Evolutionary conservation across 495 filamentous ascomycete genomes (phyloP), one percentile per base, ranked within the genome.

Genomic region (Penicillium pancosmium): DNA sequence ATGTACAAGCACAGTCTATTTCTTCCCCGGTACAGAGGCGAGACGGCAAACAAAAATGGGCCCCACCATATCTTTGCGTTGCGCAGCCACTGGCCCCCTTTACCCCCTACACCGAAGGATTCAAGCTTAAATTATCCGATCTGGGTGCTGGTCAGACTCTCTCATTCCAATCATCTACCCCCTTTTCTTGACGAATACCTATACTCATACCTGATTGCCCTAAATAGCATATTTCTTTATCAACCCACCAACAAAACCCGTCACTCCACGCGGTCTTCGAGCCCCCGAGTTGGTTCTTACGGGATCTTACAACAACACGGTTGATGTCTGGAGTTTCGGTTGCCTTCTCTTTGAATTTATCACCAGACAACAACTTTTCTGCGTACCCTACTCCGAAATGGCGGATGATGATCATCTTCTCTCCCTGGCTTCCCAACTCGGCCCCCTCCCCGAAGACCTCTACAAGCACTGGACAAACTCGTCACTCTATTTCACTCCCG

Each of bases 281-380:
- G 50, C 67, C 49, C 74, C 74, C 34, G 74, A 76, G 56, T 62
- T 70, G 16, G 63, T 78, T 48, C 60, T 75, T 59, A 63, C 55
- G 23, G 61, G 56, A 15, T 46, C 60, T 5, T 52, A 69, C 23
- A 54, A 68, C 55, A 61, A 61, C 43, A 68, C 62, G 15, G 46
- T 69, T 25, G 75, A 79, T 59, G 54, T 78, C 51, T 79, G 75
- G 76, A 76, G 69, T 54, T 70, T 79, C 55, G 75, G 71, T 35
- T 77, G 74, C 48, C 61, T 75, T 27, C 23, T 75, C 56, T 73
- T 74, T 41, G 71, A 77, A 56, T 68, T 75, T 46, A 58, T 75
- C 21, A 73, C 71, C 27, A 68, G 70, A 58, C 50, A 54, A 18
- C 64, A 57, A 6, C 61, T 70, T 31, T 73, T 75, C 51, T 69